phyloP scores from a whole-genome alignment of 2,329 filamentous ascomycete genomes.

The Teratosphaeria viscida region DNA sequence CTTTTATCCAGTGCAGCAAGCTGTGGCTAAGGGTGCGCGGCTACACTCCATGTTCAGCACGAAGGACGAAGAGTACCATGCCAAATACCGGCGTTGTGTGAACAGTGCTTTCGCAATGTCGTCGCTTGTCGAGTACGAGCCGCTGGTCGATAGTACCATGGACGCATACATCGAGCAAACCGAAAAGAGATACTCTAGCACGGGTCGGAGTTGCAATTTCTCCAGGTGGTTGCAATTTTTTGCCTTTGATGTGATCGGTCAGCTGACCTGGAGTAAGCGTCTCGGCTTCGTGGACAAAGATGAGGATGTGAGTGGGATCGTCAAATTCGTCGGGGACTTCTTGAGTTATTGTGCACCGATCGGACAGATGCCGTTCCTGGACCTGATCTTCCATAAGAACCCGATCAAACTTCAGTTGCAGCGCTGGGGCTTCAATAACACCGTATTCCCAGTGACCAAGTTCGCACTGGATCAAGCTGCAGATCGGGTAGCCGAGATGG shows the following conservation, averaged over 20 bases:
- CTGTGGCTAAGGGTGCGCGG: constrained; percentile 56
- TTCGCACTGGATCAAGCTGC: constrained; percentile 60
- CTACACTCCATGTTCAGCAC: constrained; percentile 68
- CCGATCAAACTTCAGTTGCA: constrained; percentile 59
- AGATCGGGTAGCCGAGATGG: constrained; percentile 49
- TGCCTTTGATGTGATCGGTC: constrained; percentile 71
- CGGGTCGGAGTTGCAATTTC: constrained; percentile 48
- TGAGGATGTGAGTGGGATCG: constrained; percentile 64
- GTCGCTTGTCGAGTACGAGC: constrained; percentile 66
- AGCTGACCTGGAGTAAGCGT: constrained; percentile 65
- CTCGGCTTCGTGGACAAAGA: constrained; percentile 67
- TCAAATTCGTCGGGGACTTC: constrained; percentile 52
- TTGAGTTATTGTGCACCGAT: constrained; percentile 64
- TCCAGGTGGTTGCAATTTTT: constrained; percentile 68
- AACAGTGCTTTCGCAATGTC: constrained; percentile 71
- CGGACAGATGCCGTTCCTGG: constrained; percentile 64
- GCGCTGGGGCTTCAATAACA: constrained; percentile 55
- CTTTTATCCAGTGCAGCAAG: constrained; percentile 71
- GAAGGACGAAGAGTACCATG: constrained; percentile 63
- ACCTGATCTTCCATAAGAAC: constrained; percentile 63
- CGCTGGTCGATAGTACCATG: constrained; percentile 66
- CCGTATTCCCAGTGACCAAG: constrained; percentile 60
- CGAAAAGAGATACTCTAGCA: constrained; percentile 31
- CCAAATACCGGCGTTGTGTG: constrained; percentile 62
- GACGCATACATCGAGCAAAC: constrained; percentile 54